A percentile compares a stretch with the other conserved stretches of the same genome.
phyloP scores from a whole-genome alignment of 768 basidiomycete genomes.

The Suillus tomentosus region DNA sequence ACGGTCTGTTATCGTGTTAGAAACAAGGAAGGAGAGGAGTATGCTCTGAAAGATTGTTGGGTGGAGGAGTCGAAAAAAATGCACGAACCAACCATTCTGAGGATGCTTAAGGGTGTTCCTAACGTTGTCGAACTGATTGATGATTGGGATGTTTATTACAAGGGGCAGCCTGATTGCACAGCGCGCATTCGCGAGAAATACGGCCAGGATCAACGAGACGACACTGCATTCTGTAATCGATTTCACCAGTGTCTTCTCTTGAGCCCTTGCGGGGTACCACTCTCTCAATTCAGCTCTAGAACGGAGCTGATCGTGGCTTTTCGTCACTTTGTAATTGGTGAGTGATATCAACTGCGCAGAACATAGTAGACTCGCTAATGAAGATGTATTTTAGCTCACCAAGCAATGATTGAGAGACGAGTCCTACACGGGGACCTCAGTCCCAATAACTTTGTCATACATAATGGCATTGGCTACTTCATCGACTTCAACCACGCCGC shows the following conservation, averaged over 20 bases:
- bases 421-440: neutral
- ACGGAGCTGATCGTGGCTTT: constrained; percentile 14
- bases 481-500: neutral
- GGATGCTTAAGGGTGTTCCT: neutral
- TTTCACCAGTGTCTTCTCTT: neutral
- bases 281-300: neutral
- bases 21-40: neutral
- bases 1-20: neutral
- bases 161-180: neutral
- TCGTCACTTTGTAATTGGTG: constrained; percentile 8
- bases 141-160: neutral
- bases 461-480: neutral
- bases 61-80: neutral
- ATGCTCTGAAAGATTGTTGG: constrained; percentile 2
- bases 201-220: neutral
- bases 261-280: neutral
- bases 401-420: neutral
- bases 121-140: neutral
- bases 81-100: neutral
- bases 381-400: neutral
- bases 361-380: neutral
- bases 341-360: neutral
- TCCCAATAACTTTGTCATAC: neutral
- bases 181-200: neutral
- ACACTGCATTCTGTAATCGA: neutral